phyloP scores from a whole-genome alignment of 768 basidiomycete genomes.

The Suillus clintonianus region DNA sequence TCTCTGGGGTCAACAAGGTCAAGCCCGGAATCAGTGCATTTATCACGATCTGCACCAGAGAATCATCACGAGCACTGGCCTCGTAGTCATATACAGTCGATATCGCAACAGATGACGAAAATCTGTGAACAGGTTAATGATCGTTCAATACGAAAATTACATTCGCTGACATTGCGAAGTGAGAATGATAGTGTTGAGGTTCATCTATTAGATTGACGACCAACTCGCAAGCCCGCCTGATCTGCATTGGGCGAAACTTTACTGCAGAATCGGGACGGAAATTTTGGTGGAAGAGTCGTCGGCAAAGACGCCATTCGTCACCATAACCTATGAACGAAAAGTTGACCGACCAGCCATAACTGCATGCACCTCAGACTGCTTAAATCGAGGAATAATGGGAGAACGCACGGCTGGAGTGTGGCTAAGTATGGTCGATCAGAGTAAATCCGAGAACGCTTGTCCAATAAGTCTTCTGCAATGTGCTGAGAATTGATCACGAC shows the following conservation, averaged over 20 bases:
- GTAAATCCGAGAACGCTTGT: constrained; percentile 8
- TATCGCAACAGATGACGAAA: constrained; percentile 3
- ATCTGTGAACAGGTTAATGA: constrained; percentile 11
- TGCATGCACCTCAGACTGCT: background rate
- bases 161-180: constrained; percentile 17
- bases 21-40: no score
- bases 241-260: constrained; percentile 26
- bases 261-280: constrained; percentile 33
- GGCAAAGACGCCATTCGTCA: constrained; percentile 25
- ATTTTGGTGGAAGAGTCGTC: constrained; percentile 38
- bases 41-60: background rate
- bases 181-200: constrained; percentile 30
- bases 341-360: constrained; percentile 3
- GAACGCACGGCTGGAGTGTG: background rate
- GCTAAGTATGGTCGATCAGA: constrained; percentile 8
- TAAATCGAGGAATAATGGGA: background rate
- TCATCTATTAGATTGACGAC: constrained; percentile 26
- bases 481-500: constrained; percentile 2
- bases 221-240: constrained; percentile 22
- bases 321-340: background rate
- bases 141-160: no score
- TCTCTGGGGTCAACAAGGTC: no score
- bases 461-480: background rate
- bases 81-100: constrained; percentile 2
- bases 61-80: constrained; percentile 1